Evolutionary conservation across 2,329 filamentous ascomycete genomes (phyloP), one percentile per base, ranked within the genome.

Genomic region (Ustilaginoidea virens): DNA sequence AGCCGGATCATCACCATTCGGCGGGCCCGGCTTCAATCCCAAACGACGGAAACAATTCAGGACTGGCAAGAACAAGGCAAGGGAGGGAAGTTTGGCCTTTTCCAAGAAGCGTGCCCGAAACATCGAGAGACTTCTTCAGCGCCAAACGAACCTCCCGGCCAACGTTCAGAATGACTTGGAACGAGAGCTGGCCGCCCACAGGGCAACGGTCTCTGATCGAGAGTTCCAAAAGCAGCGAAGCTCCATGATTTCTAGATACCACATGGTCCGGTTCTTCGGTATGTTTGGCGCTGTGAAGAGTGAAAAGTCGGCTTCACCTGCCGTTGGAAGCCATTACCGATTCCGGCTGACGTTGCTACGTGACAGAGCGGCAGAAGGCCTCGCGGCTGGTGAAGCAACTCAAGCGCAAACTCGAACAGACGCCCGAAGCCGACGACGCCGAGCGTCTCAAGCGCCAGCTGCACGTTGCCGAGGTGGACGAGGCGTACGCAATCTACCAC

Each of bases 231-330:
- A 72, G 53, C 64, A 63, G 45, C 65, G 71, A 39, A 65, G 64
- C 41, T 63, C 71, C 34, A 81, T 86, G 69, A 83, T 86, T 36
- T 62, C 62, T 28, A 79, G 75, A 49, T 90, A 85, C 43, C 80
- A 87, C 49, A 86, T 82, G 69, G 71, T 87, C 28, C 63, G 81
- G 17, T 90, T 90, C 48, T 87, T 87, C 52, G 81, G 80, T 80
- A 60, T 8, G 39, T 12, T 20, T 14, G n/a, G 5, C 12, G n/a
- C 22, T 32, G 14, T 36, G 35, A 40, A 32, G 25, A 22, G 30
- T 10, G 9, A 20, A 11, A 11, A 11, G 19, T 7, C n/a, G n/a
- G n/a, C n/a, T n/a, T n/a, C n/a, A n/a, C n/a, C n/a, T n/a, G n/a
- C n/a, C n/a, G n/a, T n/a, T n/a, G n/a, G n/a, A n/a, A n/a, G n/a